Evolutionary conservation across 2,329 filamentous ascomycete species (phyloP), one percentile per base, ranked within the genome.

Genomic region (Venturia asperata): DNA sequence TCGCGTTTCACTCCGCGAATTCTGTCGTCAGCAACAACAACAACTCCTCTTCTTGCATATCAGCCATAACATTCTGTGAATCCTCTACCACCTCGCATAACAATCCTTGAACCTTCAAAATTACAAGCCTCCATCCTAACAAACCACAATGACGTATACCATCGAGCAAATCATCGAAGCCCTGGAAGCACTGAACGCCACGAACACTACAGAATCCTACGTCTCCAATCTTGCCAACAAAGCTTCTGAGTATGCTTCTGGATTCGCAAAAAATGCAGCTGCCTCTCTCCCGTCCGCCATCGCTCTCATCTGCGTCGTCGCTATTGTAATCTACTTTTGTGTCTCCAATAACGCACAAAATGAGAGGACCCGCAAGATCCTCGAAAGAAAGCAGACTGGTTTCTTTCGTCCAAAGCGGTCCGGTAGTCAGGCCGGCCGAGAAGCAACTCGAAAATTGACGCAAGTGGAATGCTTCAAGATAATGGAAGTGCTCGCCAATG

Each of bases 391-490:
- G 19, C 52, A 34, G 30, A 58, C 52, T 10, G 52, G 52, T 15
- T 58, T 58, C 30, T 58, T 58, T 19, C 52, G 52, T 58, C 52
- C 52, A 10, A 58, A 58, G 19, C 52, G 52, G 5, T 34, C 27
- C 21, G 19, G 21, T 19, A 58, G 5, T 58, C 5, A 15, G 15
- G 15, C 15, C 13, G 27, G 5, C 49, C 24, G 17, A 56, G n/a
- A 19, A 37, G 30, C 52, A 17, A 58, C 52, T 37, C 52, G 52
- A 15, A 37, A 58, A 11, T 27, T 37, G 17, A 34, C 30, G 10
- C 13, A 34, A n/a, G 52, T 19, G 27, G 52, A 58, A 58, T 37
- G 52, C 19, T 15, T 37, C 15, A 34, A 58, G 10, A 37, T 58
- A 15, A 37, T 58, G 52, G 52, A 58, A 5, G 52, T 58, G 17